A percentile compares a stretch with the other conserved stretches of the same genome.
Conservation (phyloP, 2,329 filamentous ascomycete species). For the Chalaropsis thielavioides region DNA sequence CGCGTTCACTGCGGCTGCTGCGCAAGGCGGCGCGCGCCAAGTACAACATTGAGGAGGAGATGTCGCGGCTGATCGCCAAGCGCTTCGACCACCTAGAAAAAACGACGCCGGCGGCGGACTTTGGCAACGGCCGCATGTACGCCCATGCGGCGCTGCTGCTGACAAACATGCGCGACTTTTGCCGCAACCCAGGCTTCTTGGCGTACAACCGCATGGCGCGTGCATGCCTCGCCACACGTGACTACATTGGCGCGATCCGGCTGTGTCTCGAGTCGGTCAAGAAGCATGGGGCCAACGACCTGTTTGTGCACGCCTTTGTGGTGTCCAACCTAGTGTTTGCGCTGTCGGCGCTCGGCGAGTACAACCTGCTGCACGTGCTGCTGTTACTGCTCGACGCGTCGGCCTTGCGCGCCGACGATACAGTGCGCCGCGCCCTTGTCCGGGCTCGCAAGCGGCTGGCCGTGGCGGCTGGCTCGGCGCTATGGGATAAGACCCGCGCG, state of each 20-base stretch:
- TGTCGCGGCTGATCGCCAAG: conserved; percentile 6
- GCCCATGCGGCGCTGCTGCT: conserved; percentile 3
- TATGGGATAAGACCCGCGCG: conserved; percentile 13
- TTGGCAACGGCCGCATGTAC: conserved; percentile 10
- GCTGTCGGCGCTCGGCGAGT: conserved; percentile 12
- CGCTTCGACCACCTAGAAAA: conserved; percentile 10
- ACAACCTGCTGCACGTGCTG: conserved; percentile 10
- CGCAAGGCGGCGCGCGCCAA: conserved; percentile 4
- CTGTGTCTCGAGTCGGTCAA: conserved; percentile 4
- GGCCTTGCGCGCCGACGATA: conserved; percentile 6
- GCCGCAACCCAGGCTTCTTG: conserved; percentile 6
- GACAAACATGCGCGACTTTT: neutral
- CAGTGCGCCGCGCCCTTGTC: conserved; percentile 4
- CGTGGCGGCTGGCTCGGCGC: conserved; percentile 5
- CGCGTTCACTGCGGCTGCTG: conserved; percentile 5
- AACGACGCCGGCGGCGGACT: neutral
- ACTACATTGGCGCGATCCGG: conserved; percentile 14
- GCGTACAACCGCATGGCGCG: conserved; percentile 14
- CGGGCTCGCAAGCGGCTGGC: conserved; percentile 9
- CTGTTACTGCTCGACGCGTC: conserved; percentile 1
- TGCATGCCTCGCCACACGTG: conserved; percentile 13
- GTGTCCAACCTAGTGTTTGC: conserved; percentile 15
- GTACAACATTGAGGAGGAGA: conserved; percentile 13
- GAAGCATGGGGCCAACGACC: conserved; percentile 8
- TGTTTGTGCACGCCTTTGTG: conserved; percentile 8